Evolutionary conservation across 1,139 yeast genomes (phyloP).

Genomic region (Nakaseomyces kungkrabaensis): DNA sequence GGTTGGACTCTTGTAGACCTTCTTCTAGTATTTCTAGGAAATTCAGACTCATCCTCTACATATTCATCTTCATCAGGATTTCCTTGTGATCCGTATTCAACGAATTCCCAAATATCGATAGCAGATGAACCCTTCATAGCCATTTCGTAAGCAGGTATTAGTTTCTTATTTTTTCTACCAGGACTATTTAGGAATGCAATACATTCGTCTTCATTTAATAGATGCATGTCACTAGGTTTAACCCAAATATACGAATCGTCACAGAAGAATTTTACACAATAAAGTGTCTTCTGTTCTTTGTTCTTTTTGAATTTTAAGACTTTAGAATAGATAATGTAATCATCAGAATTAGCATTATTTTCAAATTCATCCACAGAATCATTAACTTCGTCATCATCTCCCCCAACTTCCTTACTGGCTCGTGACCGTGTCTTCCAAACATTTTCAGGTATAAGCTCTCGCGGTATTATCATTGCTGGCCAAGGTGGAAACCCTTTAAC

Average conservation of each 20-base stretch:
- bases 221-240: constrained; percentile 18
- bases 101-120: constrained; percentile 28
- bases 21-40: constrained; percentile 4
- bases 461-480: constrained; percentile 73
- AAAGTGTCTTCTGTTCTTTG: constrained; percentile 12
- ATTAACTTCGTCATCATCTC: constrained; percentile 15
- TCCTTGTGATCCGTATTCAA: constrained; percentile 27
- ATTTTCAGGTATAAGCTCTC: constrained; percentile 44
- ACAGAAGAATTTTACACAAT: constrained; percentile 28
- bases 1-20: constrained; percentile 6
- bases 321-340: constrained; percentile 20
- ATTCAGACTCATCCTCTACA: constrained; percentile 6
- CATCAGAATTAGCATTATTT: constrained; percentile 17
- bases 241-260: constrained; percentile 30
- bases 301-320: constrained; percentile 21
- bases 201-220: constrained; percentile 17
- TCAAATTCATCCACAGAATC: constrained; percentile 16
- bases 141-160: constrained; percentile 28
- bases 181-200: constrained; percentile 18
- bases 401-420: constrained; percentile 12
- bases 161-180: constrained; percentile 19
- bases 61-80: constrained; percentile 17
- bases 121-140: constrained; percentile 20
- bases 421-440: constrained; percentile 40
- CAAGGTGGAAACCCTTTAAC: constrained; percentile 73